phyloP scores from a whole-genome alignment of 495 filamentous ascomycete genomes.

The Hyphodiscus hymeniophilus region DNA sequence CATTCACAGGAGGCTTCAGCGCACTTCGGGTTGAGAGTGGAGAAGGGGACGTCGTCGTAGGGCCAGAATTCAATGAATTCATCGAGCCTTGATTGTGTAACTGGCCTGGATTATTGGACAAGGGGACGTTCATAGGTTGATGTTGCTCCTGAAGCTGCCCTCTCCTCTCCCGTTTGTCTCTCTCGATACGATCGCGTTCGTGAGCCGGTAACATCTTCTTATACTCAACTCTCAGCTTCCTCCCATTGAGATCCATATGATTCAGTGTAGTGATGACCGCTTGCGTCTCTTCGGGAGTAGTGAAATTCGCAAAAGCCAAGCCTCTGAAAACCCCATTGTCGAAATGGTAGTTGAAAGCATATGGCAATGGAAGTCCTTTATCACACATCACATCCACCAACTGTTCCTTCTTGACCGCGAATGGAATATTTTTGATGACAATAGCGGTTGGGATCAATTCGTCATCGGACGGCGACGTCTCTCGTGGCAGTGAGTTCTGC shows the following conservation, averaged over 20 bases:
- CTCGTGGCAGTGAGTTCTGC: conserved; percentile 14
- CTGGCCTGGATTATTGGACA: conserved; percentile 34
- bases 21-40: conserved; percentile 28
- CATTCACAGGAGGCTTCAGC: conserved; percentile 5
- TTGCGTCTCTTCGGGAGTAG: conserved; percentile 85
- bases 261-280: conserved; percentile 87
- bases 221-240: conserved; percentile 93
- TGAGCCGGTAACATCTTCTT: conserved; percentile 98
- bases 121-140: conserved; percentile 48
- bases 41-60: conserved; percentile 64
- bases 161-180: conserved; percentile 93
- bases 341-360: conserved; percentile 99
- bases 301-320: conserved; percentile 96
- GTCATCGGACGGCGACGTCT: conserved; percentile 31
- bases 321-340: conserved; percentile 97
- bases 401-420: conserved; percentile 95
- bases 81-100: conserved; percentile 79
- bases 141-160: conserved; percentile 97
- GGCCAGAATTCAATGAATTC: conserved; percentile 63
- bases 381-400: conserved; percentile 88
- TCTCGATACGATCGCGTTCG: conserved; percentile 91
- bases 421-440: conserved; percentile 99
- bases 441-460: conserved; percentile 95
- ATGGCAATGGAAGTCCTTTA: conserved; percentile 81
- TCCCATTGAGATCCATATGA: conserved; percentile 87